Evolutionary conservation across 2,329 filamentous ascomycete genomes (phyloP).

Genomic region (Parastagonospora avenae): DNA sequence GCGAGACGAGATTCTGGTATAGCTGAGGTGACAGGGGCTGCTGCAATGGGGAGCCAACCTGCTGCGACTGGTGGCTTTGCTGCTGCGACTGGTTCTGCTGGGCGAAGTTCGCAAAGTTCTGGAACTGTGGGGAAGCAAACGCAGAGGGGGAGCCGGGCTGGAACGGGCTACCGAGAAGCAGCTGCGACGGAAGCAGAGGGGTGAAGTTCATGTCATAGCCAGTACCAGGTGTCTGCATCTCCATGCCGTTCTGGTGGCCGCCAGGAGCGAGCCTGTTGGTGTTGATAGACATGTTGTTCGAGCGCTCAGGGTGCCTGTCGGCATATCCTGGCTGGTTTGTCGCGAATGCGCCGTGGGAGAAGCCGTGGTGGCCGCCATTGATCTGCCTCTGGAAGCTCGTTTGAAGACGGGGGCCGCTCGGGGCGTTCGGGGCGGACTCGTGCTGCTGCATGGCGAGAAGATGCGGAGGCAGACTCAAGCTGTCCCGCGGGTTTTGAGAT

Average conservation of each 20-base stretch:
- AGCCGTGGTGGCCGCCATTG: constrained; percentile 75
- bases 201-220: constrained; percentile 99
- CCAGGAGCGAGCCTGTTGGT: constrained; percentile 68
- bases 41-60: constrained; percentile 73
- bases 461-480: constrained; percentile 80
- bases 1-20: constrained; percentile 85
- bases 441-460: constrained; percentile 91
- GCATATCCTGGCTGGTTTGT: constrained; percentile 83
- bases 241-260: constrained; percentile 63
- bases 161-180: constrained; percentile 94
- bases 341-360: constrained; percentile 90
- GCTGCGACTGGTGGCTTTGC: constrained; percentile 64
- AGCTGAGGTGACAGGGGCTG: constrained; percentile 76
- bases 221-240: constrained; percentile 85
- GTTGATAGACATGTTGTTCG: constrained; percentile 91
- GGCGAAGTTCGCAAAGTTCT: constrained; percentile 74
- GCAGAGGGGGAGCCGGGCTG: constrained; percentile 91
- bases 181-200: constrained; percentile 88
- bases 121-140: constrained; percentile 90
- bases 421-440: constrained; percentile 66
- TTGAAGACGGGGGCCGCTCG: constrained; percentile 60
- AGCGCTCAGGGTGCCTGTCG: constrained; percentile 82
- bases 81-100: constrained; percentile 62
- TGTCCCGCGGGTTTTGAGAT: constrained; percentile 80
- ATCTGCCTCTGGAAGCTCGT: constrained; percentile 75